Percentiles rank a stretch among this genome's conserved stretches.
phyloP scores from a whole-genome alignment of 2,329 filamentous ascomycete genomes.

The Aureobasidium sp. region DNA sequence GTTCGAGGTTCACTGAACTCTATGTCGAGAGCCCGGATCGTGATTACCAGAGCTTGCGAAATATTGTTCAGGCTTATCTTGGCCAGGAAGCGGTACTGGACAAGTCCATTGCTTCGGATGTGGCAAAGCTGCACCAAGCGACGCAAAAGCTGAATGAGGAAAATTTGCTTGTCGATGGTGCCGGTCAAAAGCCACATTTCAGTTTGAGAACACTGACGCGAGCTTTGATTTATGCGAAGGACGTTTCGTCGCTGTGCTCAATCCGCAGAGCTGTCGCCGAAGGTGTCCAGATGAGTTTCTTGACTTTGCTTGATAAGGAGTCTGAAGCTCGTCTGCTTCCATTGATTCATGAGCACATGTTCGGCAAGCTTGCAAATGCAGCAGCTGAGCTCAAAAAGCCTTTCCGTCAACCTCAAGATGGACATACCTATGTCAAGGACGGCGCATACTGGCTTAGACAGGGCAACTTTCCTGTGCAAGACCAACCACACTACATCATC shows the following conservation, averaged over 20 bases:
- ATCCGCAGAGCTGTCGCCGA: conserved; percentile 82
- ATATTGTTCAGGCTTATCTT: conserved; percentile 83
- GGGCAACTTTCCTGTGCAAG: conserved; percentile 58
- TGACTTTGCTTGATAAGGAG: conserved; percentile 75
- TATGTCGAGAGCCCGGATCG: conserved; percentile 88
- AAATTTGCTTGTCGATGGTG: conserved; percentile 85
- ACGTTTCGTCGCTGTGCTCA: conserved; percentile 77
- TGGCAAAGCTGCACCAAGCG: conserved; percentile 79
- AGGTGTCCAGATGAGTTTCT: conserved; percentile 96
- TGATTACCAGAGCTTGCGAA: conserved; percentile 77
- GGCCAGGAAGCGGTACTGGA: conserved; percentile 61
- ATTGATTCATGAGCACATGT: conserved; percentile 71
- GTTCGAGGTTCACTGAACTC: conserved; percentile 90
- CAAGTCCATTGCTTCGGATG: conserved; percentile 67
- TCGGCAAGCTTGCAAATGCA: conserved; percentile 61
- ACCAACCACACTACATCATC: conserved; percentile 87
- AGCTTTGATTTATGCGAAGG: conserved; percentile 78
- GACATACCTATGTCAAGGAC: conserved; percentile 63
- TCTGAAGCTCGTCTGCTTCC: conserved; percentile 75
- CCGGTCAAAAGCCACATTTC: conserved; percentile 93
- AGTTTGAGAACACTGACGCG: conserved; percentile 90
- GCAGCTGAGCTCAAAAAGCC: conserved; percentile 70
- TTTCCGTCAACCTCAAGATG: conserved; percentile 70
- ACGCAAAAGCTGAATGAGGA: conserved; percentile 75
- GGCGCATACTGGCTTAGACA: conserved; percentile 64